Evolutionary conservation across 2,329 filamentous ascomycete species (phyloP).

Genomic region (Talaromyces sp.): DNA sequence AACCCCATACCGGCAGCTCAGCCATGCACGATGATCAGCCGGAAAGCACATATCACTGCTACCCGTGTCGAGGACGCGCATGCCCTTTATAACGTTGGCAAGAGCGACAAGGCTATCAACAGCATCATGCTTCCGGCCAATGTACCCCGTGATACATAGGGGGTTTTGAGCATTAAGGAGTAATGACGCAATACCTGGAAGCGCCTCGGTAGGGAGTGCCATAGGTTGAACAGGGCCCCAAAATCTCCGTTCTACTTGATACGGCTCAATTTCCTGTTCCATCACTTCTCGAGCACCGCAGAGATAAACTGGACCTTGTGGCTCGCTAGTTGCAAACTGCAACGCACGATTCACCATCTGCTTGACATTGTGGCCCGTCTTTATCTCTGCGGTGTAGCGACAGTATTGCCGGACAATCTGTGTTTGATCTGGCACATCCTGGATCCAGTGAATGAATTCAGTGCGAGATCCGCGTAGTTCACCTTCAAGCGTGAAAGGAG

Average conservation of each 20-base stretch:
- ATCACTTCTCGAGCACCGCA: neutral
- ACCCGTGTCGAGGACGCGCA: neutral
- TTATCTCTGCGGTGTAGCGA: neutral
- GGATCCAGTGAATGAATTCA: neutral
- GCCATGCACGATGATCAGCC: neutral
- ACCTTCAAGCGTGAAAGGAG: neutral
- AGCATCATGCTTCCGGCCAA: neutral
- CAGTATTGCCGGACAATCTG: neutral
- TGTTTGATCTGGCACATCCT: neutral
- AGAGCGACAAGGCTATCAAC: neutral
- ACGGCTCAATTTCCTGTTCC: neutral
- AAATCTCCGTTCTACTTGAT: neutral
- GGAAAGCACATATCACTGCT: neutral
- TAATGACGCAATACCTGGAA: neutral
- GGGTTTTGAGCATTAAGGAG: neutral
- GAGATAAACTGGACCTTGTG: neutral
- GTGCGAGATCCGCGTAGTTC: neutral
- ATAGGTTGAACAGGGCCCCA: neutral
- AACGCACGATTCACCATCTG: neutral
- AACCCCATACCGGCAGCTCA: neutral
- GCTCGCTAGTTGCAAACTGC: neutral
- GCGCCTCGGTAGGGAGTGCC: neutral
- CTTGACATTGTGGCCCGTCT: neutral
- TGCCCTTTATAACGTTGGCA: neutral
- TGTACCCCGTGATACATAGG: neutral